phyloP scores from a whole-genome alignment of 768 basidiomycete genomes.

The Asterophora parasitica region DNA sequence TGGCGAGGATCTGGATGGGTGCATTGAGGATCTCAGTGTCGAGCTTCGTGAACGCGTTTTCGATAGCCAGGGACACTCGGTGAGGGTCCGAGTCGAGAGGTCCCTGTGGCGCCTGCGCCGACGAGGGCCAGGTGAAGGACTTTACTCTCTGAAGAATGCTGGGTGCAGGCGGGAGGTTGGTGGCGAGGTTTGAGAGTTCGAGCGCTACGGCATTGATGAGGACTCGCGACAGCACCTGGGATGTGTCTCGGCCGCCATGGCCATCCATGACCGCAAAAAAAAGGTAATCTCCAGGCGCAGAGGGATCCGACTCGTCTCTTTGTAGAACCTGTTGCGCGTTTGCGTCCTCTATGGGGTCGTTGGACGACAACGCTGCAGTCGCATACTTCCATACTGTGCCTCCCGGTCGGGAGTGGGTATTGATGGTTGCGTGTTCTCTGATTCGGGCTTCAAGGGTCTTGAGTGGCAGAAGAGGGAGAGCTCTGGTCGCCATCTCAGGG shows the following conservation, averaged over 20 bases:
- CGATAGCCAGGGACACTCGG: constrained; percentile 61
- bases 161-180: constrained; percentile 27
- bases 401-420: constrained; percentile 43
- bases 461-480: constrained; percentile 53
- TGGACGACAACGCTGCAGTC: constrained; percentile 77
- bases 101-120: constrained; percentile 19
- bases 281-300: constrained; percentile 64
- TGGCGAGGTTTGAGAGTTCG: constrained; percentile 58
- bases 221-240: constrained; percentile 73
- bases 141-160: constrained; percentile 33
- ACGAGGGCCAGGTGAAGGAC: constrained; percentile 33
- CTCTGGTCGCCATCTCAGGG: constrained; percentile 44
- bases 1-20: constrained; percentile 68
- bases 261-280: constrained; percentile 93
- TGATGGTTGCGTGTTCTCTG: constrained; percentile 43
- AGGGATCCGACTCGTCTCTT: constrained; percentile 55
- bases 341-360: constrained; percentile 91
- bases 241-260: constrained; percentile 82
- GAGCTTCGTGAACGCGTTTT: constrained; percentile 74
- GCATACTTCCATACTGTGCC: constrained; percentile 70
- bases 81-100: constrained; percentile 38
- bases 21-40: constrained; percentile 80
- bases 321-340: constrained; percentile 65
- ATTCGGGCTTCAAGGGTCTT: constrained; percentile 54
- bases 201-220: constrained; percentile 82